phyloP scores from a whole-genome alignment of 352 stramenopile genomes.

The Globisporangium echinulatum region DNA sequence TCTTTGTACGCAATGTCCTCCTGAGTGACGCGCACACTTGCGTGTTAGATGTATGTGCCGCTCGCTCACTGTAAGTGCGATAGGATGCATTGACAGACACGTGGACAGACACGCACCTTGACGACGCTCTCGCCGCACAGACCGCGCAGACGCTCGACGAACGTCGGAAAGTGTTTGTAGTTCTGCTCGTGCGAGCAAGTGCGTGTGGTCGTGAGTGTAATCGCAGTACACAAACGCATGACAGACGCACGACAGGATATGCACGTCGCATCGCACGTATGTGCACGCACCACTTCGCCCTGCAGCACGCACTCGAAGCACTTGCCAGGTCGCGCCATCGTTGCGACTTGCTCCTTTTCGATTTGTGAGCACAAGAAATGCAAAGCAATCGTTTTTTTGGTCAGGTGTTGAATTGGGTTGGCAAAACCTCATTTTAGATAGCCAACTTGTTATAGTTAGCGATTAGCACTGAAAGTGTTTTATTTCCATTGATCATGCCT shows the following conservation, averaged over 20 bases:
- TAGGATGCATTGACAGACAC: background rate
- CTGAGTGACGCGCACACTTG: constrained; percentile 14
- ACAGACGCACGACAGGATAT: no score
- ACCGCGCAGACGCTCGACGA: constrained; percentile 71
- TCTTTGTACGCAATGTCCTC: constrained; percentile 87
- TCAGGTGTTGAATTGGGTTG: no score
- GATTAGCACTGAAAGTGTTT: no score
- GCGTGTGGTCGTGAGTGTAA: background rate
- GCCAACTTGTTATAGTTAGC: no score
- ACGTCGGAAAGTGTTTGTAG: constrained; percentile 76
- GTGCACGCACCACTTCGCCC: constrained; percentile 58
- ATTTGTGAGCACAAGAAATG: background rate
- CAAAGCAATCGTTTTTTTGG: background rate
- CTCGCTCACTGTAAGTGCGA: no score
- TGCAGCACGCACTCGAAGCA: constrained; percentile 81
- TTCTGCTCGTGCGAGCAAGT: constrained; percentile 28
- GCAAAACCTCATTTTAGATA: no score
- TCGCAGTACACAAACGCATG: no score
- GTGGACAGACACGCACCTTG: constrained; percentile 32
- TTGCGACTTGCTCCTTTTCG: background rate
- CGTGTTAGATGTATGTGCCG: background rate
- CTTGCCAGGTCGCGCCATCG: constrained; percentile 63
- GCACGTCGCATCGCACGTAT: no score
- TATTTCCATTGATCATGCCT: no score
- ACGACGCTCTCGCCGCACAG: constrained; percentile 77